A percentile compares a stretch with the other conserved stretches of the same genome.
Evolutionary conservation across 805 yeast species (phyloP).

Genomic region (Cyberlindnera lachancei): DNA sequence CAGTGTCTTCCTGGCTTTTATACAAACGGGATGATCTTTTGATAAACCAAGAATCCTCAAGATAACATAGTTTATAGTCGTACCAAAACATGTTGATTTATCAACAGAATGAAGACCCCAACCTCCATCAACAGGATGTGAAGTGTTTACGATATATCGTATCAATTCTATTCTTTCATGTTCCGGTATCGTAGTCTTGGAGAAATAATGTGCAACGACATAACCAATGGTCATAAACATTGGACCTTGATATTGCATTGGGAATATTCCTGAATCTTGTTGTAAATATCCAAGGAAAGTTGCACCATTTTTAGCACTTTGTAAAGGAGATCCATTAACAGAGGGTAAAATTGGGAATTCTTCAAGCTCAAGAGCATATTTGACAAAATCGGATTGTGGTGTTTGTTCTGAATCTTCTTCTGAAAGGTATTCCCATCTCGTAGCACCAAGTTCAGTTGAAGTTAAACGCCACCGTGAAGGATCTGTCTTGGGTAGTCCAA

Average conservation of each 20-base stretch:
- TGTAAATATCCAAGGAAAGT: constrained; percentile 64
- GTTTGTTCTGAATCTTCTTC: constrained; percentile 21
- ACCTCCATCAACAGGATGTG: constrained; percentile 99
- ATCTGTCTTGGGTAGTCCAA: constrained; percentile 66
- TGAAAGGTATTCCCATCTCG: constrained; percentile 65
- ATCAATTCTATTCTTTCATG: constrained; percentile 62
- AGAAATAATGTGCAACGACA: constrained; percentile 64
- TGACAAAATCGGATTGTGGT: constrained; percentile 47
- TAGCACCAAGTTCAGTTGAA: constrained; percentile 66
- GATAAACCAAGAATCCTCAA: constrained; percentile 74
- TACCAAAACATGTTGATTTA: constrained; percentile 93
- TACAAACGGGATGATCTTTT: constrained; percentile 68
- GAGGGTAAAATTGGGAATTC: constrained; percentile 31
- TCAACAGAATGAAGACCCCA: constrained; percentile 96
- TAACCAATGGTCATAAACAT: constrained; percentile 95
- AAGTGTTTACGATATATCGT: constrained; percentile 80
- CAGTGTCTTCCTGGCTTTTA: constrained; percentile 66
- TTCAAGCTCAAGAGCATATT: constrained; percentile 43
- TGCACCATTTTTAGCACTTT: constrained; percentile 70
- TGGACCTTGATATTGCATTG: constrained; percentile 93
- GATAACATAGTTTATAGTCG: constrained; percentile 77
- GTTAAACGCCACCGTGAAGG: constrained; percentile 65
- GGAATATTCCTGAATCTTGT: constrained; percentile 69
- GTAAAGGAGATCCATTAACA: constrained; percentile 35
- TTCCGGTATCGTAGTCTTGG: constrained; percentile 61